A percentile compares a stretch with the other conserved stretches of the same genome.
Evolutionary conservation across 225 moss, liverwort and hornwort species (phyloP).

Genomic region (Antitrichia curtipendula): DNA sequence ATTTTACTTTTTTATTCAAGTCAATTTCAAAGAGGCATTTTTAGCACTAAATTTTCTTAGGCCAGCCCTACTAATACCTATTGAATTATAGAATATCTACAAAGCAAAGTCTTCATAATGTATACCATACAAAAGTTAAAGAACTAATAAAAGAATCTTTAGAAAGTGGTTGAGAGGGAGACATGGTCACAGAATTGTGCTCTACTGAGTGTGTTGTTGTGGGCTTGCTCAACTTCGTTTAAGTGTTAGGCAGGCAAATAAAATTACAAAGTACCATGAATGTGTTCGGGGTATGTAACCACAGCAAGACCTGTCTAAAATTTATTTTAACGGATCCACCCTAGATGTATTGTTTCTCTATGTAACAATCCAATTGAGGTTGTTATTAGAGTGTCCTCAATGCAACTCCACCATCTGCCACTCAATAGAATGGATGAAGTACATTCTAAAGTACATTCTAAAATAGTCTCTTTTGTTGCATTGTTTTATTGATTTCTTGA

Average conservation of each 20-base stretch:
- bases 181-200: background rate
- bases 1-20: too few species aligned
- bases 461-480: background rate
- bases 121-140: too few species aligned
- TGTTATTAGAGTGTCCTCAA: background rate
- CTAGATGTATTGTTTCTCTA: background rate
- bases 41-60: too few species aligned
- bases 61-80: too few species aligned
- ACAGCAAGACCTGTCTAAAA: background rate
- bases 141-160: too few species aligned
- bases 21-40: too few species aligned
- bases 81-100: too few species aligned
- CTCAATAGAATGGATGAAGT: background rate
- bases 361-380: background rate
- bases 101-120: too few species aligned
- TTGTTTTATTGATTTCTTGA: background rate
- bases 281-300: rapidly evolving
- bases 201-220: rapidly evolving
- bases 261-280: background rate
- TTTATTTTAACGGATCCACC: background rate
- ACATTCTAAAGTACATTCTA: background rate
- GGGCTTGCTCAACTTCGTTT: rapidly evolving
- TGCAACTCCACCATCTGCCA: background rate
- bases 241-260: rapidly evolving
- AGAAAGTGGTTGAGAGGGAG: background rate